These are phyloP conservation scores for Hemerocallis citrina DNA, from an alignment of 106 monocot species.

Conservation along the genomic window DNA sequence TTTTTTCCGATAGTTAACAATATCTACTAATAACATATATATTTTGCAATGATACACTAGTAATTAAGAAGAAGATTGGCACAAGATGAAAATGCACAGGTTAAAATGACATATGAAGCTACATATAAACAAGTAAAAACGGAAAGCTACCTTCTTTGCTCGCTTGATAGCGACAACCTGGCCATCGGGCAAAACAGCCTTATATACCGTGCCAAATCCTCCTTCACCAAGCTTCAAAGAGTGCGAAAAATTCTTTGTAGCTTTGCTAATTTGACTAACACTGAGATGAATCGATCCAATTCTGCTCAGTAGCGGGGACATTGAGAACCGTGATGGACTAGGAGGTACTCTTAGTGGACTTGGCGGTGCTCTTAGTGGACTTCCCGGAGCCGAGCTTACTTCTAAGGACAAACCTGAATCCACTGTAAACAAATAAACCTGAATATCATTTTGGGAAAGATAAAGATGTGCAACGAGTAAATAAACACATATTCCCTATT, in stretches of 20 bases:
- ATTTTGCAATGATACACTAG: no score
- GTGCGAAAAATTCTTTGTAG: constrained; percentile 75
- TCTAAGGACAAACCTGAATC: constrained; percentile 35
- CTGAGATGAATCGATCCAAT: constrained; percentile 51
- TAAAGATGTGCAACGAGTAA: not conserved
- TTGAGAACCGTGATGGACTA: constrained; percentile 74
- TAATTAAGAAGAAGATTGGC: no score
- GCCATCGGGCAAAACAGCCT: constrained; percentile 59
- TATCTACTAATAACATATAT: no score
- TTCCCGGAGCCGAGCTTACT: constrained; percentile 21
- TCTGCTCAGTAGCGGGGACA: constrained; percentile 40
- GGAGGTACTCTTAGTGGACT: constrained; percentile 45
- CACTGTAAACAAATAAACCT: constrained; percentile 24
- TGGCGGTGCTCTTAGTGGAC: constrained; percentile 21
- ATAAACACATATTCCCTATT: not conserved
- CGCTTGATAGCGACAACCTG: constrained; percentile 67
- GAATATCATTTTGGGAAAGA: not conserved
- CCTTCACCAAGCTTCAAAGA: constrained; percentile 58
- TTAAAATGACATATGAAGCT: not conserved
- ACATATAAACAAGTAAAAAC: not conserved
- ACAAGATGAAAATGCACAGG: no score
- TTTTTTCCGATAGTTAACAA: no score
- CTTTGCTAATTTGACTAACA: constrained; percentile 49
- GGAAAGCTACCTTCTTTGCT: constrained; percentile 64
- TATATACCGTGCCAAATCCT: constrained; percentile 76